These are phyloP conservation scores for Sarocladium kiliense DNA, from an alignment of 2,329 filamentous ascomycete species.

Conservation along the genomic window DNA sequence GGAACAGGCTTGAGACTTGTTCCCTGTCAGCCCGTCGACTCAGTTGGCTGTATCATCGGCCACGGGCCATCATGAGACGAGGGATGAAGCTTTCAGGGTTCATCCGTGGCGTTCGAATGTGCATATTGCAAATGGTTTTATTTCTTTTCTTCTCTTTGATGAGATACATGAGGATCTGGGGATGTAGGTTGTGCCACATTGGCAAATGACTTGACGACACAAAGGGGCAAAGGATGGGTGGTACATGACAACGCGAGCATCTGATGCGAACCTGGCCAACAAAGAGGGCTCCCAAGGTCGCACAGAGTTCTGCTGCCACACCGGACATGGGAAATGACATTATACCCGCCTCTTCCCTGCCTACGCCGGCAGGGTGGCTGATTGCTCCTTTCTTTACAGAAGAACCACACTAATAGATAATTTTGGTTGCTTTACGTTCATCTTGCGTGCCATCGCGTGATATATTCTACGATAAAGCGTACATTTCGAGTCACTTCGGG, in stretches of 20 bases:
- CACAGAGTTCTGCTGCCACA: not conserved
- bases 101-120: slow-evolving; percentile 21
- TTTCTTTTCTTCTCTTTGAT: slow-evolving; percentile 27
- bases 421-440: not conserved
- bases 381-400: not conserved
- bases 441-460: not conserved
- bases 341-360: not conserved
- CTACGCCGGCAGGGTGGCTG: not conserved
- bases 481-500: not conserved
- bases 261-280: not conserved
- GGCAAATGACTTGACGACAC: not conserved
- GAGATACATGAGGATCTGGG: slow-evolving; percentile 21
- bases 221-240: not conserved
- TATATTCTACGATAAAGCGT: not conserved
- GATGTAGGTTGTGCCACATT: slow-evolving; percentile 11
- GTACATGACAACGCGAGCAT: not conserved
- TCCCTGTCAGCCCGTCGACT: not conserved
- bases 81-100: not conserved
- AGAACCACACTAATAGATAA: slow-evolving; percentile 6
- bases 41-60: slow-evolving; percentile 7
- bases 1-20: not conserved
- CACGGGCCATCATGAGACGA: not conserved
- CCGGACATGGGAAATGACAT: not conserved
- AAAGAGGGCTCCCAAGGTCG: not conserved
- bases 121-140: slow-evolving; percentile 29